These are phyloP conservation scores for Aureobasidium sp. DNA, from an alignment of 2,329 filamentous ascomycete genomes.

Conservation along the genomic window DNA sequence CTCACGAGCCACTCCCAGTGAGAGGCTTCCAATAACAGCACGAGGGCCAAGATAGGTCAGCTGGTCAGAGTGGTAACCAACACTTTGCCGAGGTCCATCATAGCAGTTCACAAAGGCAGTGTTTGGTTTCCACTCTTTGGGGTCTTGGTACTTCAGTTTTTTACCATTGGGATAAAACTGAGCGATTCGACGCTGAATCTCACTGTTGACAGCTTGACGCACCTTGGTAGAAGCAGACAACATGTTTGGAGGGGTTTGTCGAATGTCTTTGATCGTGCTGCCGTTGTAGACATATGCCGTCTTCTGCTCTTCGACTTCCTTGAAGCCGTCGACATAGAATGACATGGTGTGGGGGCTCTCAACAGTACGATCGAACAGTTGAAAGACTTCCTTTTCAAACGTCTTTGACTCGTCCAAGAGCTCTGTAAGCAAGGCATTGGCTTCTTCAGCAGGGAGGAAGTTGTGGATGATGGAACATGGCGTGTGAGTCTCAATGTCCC, in stretches of 20 bases:
- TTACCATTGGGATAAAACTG: constrained; percentile 57
- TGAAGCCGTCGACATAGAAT: constrained; percentile 70
- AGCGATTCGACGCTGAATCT: constrained; percentile 63
- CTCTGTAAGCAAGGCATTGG: constrained; percentile 65
- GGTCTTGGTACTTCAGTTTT: constrained; percentile 71
- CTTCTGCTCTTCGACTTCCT: constrained; percentile 61
- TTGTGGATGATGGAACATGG: constrained; percentile 91
- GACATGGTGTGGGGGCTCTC: constrained; percentile 73
- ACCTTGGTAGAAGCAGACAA: constrained; percentile 60
- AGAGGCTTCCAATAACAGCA: constrained; percentile 80
- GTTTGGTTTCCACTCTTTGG: constrained; percentile 69
- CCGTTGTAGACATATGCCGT: constrained; percentile 84
- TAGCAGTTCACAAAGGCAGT: constrained; percentile 95
- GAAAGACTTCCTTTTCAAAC: constrained; percentile 65
- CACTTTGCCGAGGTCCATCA: constrained; percentile 66
- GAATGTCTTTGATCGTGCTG: constrained; percentile 62
- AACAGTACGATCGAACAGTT: constrained; percentile 81
- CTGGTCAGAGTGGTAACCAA: constrained; percentile 89
- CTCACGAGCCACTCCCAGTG: constrained; percentile 83
- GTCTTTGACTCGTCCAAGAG: constrained; percentile 63
- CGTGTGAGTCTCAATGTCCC: constrained; percentile 72
- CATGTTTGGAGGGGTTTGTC: constrained; percentile 67
- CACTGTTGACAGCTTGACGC: constrained; percentile 64
- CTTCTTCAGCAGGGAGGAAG: constrained; percentile 64
- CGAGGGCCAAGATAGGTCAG: constrained; percentile 87